Evolutionary conservation across 768 basidiomycete species (phyloP).

Genomic region (Rhodotorula toruloides): DNA sequence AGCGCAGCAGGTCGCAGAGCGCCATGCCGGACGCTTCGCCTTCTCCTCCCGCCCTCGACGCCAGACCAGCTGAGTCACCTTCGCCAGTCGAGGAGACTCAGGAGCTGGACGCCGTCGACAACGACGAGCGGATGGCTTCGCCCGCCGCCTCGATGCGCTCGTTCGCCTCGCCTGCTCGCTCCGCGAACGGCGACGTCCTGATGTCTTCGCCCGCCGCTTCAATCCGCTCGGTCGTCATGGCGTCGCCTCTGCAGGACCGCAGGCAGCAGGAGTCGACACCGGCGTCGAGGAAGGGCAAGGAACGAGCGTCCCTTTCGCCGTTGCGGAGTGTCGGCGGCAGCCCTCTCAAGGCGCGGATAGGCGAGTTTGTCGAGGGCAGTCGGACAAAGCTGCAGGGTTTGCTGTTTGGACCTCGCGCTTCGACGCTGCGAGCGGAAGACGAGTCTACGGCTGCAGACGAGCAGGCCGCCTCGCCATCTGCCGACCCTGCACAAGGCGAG

Average conservation of each 20-base stretch:
- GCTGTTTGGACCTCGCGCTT: conserved; percentile 13
- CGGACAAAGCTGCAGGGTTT: neutral
- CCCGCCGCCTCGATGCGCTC: neutral
- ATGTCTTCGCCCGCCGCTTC: conserved; percentile 19
- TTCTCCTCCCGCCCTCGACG: too few relatives aligned
- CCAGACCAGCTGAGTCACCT: too few relatives aligned
- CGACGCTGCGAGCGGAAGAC: too few relatives aligned
- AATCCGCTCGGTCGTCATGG: neutral
- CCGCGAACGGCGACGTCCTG: conserved; percentile 5
- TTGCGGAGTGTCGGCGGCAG: neutral
- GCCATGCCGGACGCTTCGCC: too few relatives aligned
- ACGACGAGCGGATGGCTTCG: conserved; percentile 13
- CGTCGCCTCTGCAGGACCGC: neutral
- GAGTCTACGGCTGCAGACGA: too few relatives aligned
- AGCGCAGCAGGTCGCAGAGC: neutral
- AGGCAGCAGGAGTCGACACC: neutral
- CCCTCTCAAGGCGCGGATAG: neutral
- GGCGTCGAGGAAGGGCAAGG: neutral
- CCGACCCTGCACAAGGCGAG: neutral
- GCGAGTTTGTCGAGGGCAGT: neutral
- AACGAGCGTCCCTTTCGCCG: neutral
- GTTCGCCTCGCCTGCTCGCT: conserved; percentile 14
- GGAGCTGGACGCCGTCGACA: too few relatives aligned
- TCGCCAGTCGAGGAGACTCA: neutral
- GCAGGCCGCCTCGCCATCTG: neutral